A percentile compares a stretch with the other conserved stretches of the same genome.
Conservation (phyloP, 176 grass and related monocot species). For the Guadua angustifolia region DNA sequence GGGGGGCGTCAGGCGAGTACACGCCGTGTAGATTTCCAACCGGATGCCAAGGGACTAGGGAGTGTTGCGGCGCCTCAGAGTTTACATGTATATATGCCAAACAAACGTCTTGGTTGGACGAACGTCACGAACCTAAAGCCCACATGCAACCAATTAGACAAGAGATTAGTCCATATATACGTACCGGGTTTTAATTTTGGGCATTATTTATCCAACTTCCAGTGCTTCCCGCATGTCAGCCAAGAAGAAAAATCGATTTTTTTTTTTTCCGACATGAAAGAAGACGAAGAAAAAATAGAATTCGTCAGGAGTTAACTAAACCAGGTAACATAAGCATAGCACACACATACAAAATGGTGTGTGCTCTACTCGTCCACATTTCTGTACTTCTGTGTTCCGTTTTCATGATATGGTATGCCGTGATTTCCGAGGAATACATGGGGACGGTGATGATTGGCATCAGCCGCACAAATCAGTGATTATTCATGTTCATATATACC, state of each 20-base stretch:
- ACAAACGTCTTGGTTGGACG: neutral
- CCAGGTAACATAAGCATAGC: neutral
- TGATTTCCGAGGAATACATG: neutral
- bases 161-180: neutral
- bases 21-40: neutral
- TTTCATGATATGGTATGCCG: neutral
- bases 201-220: neutral
- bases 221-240: neutral
- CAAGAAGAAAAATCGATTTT: neutral
- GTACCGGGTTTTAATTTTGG: neutral
- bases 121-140: neutral
- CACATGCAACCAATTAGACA: neutral
- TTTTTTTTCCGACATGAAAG: neutral
- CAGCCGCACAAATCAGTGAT: neutral
- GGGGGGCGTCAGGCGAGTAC: neutral
- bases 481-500: no score
- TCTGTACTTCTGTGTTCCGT: no score
- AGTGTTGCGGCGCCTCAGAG: no score
- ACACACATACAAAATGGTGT: neutral
- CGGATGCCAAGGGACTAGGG: neutral
- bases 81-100: no score
- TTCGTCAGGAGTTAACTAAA: neutral
- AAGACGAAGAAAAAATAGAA: neutral
- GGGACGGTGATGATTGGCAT: neutral
- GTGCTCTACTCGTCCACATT: neutral